A percentile compares a stretch with the other conserved stretches of the same genome.
These are phyloP conservation scores for Vigna unguiculata DNA, from an alignment of 306 rosid genomes.

Conservation along the genomic window DNA sequence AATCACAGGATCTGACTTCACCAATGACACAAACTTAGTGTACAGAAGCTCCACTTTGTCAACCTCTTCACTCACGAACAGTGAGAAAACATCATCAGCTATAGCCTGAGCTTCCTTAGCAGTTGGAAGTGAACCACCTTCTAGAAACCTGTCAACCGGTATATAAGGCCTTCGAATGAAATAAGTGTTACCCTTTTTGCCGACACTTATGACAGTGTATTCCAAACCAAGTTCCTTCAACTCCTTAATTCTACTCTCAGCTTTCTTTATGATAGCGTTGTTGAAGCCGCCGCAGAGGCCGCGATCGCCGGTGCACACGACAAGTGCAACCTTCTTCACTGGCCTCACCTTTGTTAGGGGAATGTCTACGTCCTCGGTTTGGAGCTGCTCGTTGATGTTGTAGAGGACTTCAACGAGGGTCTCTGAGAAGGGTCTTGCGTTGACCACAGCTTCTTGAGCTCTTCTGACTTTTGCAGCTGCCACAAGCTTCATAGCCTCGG, in stretches of 20 bases:
- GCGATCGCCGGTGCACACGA: slow-evolving; percentile 86
- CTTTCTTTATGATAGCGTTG: slow-evolving; percentile 67
- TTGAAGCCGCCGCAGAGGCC: slow-evolving; percentile 91
- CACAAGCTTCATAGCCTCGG: slow-evolving; percentile 97
- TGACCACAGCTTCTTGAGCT: slow-evolving; percentile 95
- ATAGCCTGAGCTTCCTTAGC: slow-evolving; percentile 95
- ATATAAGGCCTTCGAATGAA: slow-evolving; percentile 81
- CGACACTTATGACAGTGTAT: slow-evolving; percentile 75
- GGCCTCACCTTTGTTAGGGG: slow-evolving; percentile 83
- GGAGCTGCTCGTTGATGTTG: slow-evolving; percentile 93
- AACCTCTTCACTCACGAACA: slow-evolving; percentile 84
- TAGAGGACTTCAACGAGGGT: slow-evolving; percentile 91
- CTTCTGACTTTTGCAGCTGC: slow-evolving; percentile 95
- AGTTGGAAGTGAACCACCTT: slow-evolving; percentile 70
- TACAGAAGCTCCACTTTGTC: slow-evolving; percentile 89
- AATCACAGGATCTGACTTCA: slow-evolving; percentile 75
- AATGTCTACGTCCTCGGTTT: slow-evolving; percentile 70
- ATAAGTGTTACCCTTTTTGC: slow-evolving; percentile 84
- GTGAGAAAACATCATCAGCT: slow-evolving; percentile 88
- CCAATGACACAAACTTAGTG: slow-evolving; percentile 85
- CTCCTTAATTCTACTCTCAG: slow-evolving; percentile 70
- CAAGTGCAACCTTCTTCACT: slow-evolving; percentile 79
- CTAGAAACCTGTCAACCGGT: slow-evolving; percentile 78
- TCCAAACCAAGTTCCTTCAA: slow-evolving; percentile 70
- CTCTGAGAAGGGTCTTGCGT: slow-evolving; percentile 88